Evolutionary conservation across 345 rosid genomes (phyloP), one percentile per base, ranked within the genome.

Genomic region (Balakata baccata): DNA sequence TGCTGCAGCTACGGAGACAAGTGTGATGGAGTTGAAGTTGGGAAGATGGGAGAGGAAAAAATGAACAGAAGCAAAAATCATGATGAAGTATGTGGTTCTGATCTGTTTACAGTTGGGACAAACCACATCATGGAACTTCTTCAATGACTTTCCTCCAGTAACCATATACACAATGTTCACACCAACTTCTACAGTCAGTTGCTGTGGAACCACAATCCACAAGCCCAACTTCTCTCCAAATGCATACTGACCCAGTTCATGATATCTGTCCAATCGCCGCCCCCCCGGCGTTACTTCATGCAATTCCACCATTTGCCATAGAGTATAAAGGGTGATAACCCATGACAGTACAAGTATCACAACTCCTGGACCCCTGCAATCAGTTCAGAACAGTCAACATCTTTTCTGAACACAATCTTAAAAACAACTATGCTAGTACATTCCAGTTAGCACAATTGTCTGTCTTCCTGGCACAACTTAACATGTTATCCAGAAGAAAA

Each of bases 301-400:
- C 92, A 93, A 85, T 69, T 93, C 87, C 23, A 93, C 96, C 98
- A 93, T 93, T 69, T 91, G 97, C 98, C 98, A 89, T 13, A 91
- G 66, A 2, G 98, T 89, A 83, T 89, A 89, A n/a, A 91, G 74
- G 20, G 97, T 93, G 49, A 91, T 77, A 7, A 84, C 3, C 98
- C 98, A 91, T 71, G 97, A 91, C 47, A 89, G 11, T 46, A 75
- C 1, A 54, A 91, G 79, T 8, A 86, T 46, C 1, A 78, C 79
- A 9, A 86, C 71, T 41, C 97, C 98, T 6, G 94, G 91, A 74
- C 94, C 96, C 97, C 96, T 93, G 54, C 29, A 73, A 34, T 49
- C 34, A 58, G 68, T 63, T 17, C 16, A 22, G 16, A 18, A 66
- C 13, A 45, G 7, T 29, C 34, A 1, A 1, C 34, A 29, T 29